phyloP scores from a whole-genome alignment of 164 flowering plant species.

The Tetrastigma voinierianum region DNA sequence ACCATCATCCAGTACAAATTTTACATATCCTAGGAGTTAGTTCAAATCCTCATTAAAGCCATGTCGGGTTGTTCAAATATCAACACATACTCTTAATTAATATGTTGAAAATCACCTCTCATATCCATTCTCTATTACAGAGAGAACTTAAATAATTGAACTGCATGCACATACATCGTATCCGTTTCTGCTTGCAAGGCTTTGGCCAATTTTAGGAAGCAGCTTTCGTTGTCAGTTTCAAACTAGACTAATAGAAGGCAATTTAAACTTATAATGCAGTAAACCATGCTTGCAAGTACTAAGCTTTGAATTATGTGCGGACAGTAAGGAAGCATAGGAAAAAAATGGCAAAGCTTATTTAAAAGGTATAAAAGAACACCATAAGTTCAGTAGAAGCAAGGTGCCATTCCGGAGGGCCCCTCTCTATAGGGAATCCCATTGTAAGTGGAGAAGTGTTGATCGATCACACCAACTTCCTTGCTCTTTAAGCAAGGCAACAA shows the following conservation, averaged over 20 bases:
- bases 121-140: no score
- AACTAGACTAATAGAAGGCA: no score
- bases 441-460: no score
- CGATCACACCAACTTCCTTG: no score
- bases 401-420: conserved; percentile 97
- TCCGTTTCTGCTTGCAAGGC: background rate
- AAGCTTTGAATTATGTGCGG: background rate
- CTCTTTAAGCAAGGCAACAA: no score
- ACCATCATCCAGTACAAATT: background rate
- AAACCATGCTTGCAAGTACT: background rate
- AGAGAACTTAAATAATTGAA: background rate
- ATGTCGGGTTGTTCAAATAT: no score
- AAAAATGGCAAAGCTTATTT: no score
- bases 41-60: background rate
- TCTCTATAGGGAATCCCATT: conserved; percentile 95
- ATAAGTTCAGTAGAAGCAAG: conserved; percentile 87
- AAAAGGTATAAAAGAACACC: conserved; percentile 37
- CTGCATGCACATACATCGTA: no score
- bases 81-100: no score
- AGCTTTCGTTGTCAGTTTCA: background rate
- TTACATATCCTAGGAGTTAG: background rate
- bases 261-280: no score
- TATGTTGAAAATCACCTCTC: no score
- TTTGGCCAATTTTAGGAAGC: background rate
- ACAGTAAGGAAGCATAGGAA: background rate